A percentile compares a stretch with the other conserved stretches of the same genome.
phyloP scores from a whole-genome alignment of 1,284 basidiomycete species.

The Microbotryum scabiosae region DNA sequence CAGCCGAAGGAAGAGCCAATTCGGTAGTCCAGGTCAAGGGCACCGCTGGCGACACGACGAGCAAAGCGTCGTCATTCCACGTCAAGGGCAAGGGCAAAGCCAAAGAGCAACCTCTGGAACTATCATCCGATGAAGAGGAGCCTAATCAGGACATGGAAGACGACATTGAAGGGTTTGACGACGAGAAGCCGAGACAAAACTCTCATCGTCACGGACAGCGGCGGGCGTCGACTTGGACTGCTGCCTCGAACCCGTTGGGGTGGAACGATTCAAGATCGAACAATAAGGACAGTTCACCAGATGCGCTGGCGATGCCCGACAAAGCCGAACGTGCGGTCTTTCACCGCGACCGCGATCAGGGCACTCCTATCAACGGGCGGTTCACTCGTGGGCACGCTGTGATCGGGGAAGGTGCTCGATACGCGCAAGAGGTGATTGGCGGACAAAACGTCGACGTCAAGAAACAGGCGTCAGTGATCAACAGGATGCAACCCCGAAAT shows the following conservation, averaged over 20 bases:
- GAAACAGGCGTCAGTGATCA: no score
- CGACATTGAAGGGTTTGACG: slow-evolving; percentile 3
- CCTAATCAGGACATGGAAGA: background rate
- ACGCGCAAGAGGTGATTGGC: no score
- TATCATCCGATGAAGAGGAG: background rate
- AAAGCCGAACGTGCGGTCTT: background rate
- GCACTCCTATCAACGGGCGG: background rate
- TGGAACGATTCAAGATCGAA: background rate
- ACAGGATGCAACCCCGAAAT: no score
- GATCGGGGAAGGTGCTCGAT: no score
- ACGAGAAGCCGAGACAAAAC: background rate
- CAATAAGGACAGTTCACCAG: background rate
- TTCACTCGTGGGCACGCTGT: no score
- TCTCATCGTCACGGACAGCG: background rate
- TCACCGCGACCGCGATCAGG: background rate
- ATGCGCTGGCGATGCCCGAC: background rate
- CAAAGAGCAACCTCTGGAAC: background rate
- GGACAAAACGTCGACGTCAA: no score
- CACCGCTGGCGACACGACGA: no score
- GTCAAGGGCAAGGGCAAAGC: background rate
- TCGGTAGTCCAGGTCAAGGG: no score
- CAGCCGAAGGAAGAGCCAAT: no score
- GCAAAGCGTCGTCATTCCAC: no score
- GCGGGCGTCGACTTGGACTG: background rate
- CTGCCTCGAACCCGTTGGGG: background rate